Conservation (phyloP, 257 asterid species). For the Solanum virginianum region DNA sequence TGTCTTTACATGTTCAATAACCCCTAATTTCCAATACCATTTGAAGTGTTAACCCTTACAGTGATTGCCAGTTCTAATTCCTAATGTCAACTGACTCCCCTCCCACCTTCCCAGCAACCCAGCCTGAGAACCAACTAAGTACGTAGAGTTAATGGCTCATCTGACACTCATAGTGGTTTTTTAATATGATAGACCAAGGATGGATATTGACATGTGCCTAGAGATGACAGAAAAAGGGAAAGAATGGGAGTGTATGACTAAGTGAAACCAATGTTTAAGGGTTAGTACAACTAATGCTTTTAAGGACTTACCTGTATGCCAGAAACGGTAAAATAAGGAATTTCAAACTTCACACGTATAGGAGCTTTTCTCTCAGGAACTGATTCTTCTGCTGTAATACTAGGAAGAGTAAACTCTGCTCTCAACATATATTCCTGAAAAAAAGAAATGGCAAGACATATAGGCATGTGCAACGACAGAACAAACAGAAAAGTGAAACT, state of each 20-base stretch:
- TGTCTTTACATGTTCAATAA: background rate
- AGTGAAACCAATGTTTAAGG: background rate
- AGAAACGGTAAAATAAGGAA: conserved; percentile 97
- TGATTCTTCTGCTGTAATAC: conserved; percentile 82
- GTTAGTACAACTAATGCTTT: background rate
- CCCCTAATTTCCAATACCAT: background rate
- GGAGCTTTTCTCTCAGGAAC: conserved; percentile 97
- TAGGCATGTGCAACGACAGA: background rate
- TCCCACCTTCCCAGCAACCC: background rate
- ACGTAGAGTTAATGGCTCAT: background rate
- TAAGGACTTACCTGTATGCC: conserved; percentile 80
- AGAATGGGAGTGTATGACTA: background rate
- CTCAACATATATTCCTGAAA: conserved; percentile 91
- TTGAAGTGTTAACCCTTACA: background rate
- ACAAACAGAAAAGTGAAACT: background rate
- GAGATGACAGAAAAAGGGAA: background rate
- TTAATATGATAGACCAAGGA: background rate
- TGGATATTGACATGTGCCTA: background rate
- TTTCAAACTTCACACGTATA: conserved; percentile 90
- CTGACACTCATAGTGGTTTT: background rate
- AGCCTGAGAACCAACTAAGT: background rate
- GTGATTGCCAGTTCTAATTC: background rate
- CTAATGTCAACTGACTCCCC: background rate
- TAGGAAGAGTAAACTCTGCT: conserved; percentile 95
- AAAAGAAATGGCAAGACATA: background rate